Evolutionary conservation across 331 rosid species (phyloP).

Genomic region (Pyrus hybrid): DNA sequence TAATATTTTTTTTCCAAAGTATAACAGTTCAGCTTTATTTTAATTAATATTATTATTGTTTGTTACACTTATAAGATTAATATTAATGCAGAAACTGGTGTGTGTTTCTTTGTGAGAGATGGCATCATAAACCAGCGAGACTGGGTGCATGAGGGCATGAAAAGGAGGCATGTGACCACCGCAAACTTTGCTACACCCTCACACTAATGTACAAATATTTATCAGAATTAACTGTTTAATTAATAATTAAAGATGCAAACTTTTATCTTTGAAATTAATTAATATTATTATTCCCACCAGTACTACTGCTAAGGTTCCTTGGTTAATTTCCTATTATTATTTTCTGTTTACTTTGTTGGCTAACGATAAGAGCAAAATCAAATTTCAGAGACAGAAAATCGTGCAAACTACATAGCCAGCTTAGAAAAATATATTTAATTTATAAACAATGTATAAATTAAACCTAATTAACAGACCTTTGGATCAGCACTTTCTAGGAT

Average conservation of each 20-base stretch:
- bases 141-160: slow-evolving; percentile 17
- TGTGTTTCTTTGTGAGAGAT: neutral
- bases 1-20: neutral
- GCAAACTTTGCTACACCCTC: slow-evolving; percentile 34
- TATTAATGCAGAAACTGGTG: neutral
- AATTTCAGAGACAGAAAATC: neutral
- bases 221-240: neutral
- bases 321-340: neutral
- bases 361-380: neutral
- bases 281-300: slow-evolving; percentile 5
- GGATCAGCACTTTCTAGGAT: slow-evolving; percentile 51
- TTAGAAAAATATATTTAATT: neutral
- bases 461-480: slow-evolving; percentile 23
- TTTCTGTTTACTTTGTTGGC: neutral
- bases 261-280: neutral
- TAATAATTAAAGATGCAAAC: neutral
- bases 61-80: neutral
- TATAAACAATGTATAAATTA: neutral
- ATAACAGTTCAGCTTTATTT: neutral
- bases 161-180: slow-evolving; percentile 52
- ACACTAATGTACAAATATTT: neutral
- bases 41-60: too few relatives aligned
- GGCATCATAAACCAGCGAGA: slow-evolving; percentile 8
- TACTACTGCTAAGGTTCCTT: neutral
- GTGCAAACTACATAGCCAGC: neutral